Evolutionary conservation across 177 flowering plant species (phyloP), one percentile per base, ranked within the genome.

Genomic region (Tripterygium wilfordii): DNA sequence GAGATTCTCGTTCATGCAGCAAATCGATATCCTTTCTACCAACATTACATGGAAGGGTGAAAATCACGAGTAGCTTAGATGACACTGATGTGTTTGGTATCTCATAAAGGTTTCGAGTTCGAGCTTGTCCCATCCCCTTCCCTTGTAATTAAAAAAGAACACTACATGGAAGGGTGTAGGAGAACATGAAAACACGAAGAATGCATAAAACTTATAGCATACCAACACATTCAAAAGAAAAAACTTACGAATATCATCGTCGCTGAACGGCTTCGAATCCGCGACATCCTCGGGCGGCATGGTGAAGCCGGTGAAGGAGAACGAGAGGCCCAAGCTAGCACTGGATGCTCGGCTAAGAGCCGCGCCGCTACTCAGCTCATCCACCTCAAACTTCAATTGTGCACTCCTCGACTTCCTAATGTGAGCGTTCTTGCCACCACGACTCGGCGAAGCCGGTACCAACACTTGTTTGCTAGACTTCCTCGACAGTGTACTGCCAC

Each of bases 261-360:
- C 88, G 42, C 91, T 82, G 53, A 80, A 75, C 2, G 79, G 80
- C 36, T 58, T 68, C 1, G 76, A 58, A 50, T 79, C 80, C 20
- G 86, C 79, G 17, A 82, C 71, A 24, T 85, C 95, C 3, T 85
- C 96, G 0, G 85, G 78, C 2, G 95, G 95, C 20, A 79, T 28
- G 16, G 80, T 74, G 76, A 86, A 88, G 46, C 96, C 98, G 6
- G 96, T 79, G 77, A 86, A 80, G 51, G 94, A 77, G 68, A 84
- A 88, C 3, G 98, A 92, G 54, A 92, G 64, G 40, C 96, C 96
- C 39, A 92, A 56, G 73, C 96, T 88, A 36, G 98, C 96, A 45
- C 96, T 88, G 16, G 96, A 88, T 10, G 96, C 96, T 28, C 98
- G 61, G 73, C 98, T 92, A 17, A 92, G 68, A 2, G 95, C 90